Conservation (phyloP, 2,329 filamentous ascomycete genomes). For the Coniella vitis region DNA sequence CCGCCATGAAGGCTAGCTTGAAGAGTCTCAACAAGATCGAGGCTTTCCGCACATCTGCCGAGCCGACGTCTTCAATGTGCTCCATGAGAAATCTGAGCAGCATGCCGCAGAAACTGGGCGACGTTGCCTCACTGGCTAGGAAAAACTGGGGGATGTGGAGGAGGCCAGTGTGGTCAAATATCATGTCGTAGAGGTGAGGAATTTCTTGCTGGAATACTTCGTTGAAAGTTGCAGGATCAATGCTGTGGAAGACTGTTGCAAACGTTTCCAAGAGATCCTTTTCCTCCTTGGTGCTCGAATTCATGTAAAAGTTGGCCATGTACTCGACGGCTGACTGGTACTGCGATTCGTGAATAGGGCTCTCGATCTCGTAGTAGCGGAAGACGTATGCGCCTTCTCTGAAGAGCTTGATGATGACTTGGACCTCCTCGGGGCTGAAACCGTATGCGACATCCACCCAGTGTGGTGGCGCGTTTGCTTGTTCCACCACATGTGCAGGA, state of each 20-base stretch:
- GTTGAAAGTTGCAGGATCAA: conserved; percentile 96
- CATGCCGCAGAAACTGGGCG: conserved; percentile 97
- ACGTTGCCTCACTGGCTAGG: conserved; percentile 96
- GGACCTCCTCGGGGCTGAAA: conserved; percentile 94
- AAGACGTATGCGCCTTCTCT: conserved; percentile 95
- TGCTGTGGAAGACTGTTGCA: conserved; percentile 95
- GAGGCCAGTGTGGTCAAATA: conserved; percentile 90
- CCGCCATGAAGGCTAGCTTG: conserved; percentile 98
- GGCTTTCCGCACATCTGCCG: conserved; percentile 83
- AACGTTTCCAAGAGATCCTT: conserved; percentile 97
- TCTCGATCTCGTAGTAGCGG: conserved; percentile 90
- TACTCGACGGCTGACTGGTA: conserved; percentile 82
- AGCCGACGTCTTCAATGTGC: conserved; percentile 89
- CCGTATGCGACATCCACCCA: conserved; percentile 96
- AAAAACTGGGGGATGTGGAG: conserved; percentile 97
- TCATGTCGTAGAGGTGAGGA: conserved; percentile 92
- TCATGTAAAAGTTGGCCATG: conserved; percentile 91
- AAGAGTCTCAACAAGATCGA: conserved; percentile 90
- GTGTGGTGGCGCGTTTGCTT: conserved; percentile 72
- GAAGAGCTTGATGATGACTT: conserved; percentile 94
- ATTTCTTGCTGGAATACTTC: conserved; percentile 98
- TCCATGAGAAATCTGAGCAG: conserved; percentile 96
- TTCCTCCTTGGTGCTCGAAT: conserved; percentile 89
- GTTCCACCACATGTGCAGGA: conserved; percentile 63
- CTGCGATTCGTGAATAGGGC: conserved; percentile 62